These are phyloP conservation scores for Fusarium sulawesiense DNA, from an alignment of 2,329 filamentous ascomycete species.

Conservation along the genomic window DNA sequence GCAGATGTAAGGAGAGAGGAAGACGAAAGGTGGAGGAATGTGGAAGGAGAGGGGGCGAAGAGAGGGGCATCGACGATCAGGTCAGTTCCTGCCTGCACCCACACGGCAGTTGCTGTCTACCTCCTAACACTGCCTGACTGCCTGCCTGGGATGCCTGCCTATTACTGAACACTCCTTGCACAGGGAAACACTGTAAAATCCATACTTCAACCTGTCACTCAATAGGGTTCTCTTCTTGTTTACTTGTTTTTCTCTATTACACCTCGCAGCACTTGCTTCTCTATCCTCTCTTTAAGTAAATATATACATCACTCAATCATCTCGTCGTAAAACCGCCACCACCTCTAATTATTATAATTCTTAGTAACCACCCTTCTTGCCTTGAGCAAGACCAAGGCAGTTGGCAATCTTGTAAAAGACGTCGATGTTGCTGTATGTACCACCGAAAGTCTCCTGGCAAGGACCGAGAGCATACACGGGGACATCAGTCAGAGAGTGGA, in stretches of 20 bases:
- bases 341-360: constrained; percentile 1
- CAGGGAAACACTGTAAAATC: not conserved
- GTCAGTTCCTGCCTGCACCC: not conserved
- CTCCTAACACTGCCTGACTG: not conserved
- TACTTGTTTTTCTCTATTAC: constrained; percentile 14
- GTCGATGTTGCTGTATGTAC: constrained; percentile 77
- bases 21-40: not conserved
- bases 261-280: constrained; percentile 35
- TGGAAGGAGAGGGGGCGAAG: not conserved
- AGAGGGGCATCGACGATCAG: not conserved
- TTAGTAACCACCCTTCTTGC: constrained; percentile 40
- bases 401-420: constrained; percentile 80
- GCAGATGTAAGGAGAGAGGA: too few species aligned
- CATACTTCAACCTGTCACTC: not conserved
- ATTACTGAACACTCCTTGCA: too few species aligned
- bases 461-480: constrained; percentile 83
- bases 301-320: constrained; percentile 33
- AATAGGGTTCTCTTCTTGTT: not conserved
- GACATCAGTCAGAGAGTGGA: constrained; percentile 82
- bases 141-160: not conserved
- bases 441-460: constrained; percentile 80
- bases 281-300: constrained; percentile 12
- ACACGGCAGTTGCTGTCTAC: not conserved
- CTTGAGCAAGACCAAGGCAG: constrained; percentile 68
- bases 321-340: constrained; percentile 35